Conservation (phyloP, 2,329 filamentous ascomycete genomes). For the Talaromyces sp. region DNA sequence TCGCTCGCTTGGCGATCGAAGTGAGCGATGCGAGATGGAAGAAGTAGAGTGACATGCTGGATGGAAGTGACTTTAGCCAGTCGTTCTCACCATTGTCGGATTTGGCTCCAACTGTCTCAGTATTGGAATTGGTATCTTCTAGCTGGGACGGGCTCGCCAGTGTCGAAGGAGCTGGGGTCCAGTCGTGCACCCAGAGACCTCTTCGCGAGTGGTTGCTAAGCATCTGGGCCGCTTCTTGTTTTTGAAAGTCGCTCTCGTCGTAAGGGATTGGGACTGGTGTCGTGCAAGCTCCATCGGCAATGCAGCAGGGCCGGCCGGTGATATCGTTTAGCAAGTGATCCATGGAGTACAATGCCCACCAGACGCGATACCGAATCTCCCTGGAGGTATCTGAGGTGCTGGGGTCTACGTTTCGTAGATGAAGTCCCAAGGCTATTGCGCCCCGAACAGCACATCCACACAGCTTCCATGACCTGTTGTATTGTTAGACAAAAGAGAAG, state of each 20-base stretch:
- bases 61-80: slow-evolving; percentile 30
- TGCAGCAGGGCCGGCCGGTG: slow-evolving; percentile 40
- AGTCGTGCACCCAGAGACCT: slow-evolving; percentile 16
- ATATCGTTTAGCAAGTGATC: slow-evolving; percentile 39
- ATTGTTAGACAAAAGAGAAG: not conserved
- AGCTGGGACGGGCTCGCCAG: slow-evolving; percentile 14
- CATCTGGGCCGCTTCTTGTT: slow-evolving; percentile 22
- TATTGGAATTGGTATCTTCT: slow-evolving; percentile 15
- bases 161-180: slow-evolving; percentile 17
- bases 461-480: slow-evolving; percentile 36
- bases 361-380: slow-evolving; percentile 39
- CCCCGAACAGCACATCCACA: slow-evolving; percentile 35
- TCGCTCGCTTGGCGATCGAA: slow-evolving; percentile 32
- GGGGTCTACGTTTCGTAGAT: slow-evolving; percentile 34
- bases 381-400: slow-evolving; percentile 35
- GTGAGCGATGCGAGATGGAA: slow-evolving; percentile 32
- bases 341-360: slow-evolving; percentile 40
- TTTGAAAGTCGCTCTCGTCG: slow-evolving; percentile 35
- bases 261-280: slow-evolving; percentile 37
- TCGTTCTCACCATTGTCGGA: slow-evolving; percentile 18
- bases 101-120: slow-evolving; percentile 13
- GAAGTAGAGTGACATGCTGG: slow-evolving; percentile 37
- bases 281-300: slow-evolving; percentile 36
- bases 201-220: slow-evolving; percentile 21
- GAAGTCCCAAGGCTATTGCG: slow-evolving; percentile 36